Conservation (phyloP, 495 filamentous ascomycete genomes). For the Annulohypoxylon bovei region DNA sequence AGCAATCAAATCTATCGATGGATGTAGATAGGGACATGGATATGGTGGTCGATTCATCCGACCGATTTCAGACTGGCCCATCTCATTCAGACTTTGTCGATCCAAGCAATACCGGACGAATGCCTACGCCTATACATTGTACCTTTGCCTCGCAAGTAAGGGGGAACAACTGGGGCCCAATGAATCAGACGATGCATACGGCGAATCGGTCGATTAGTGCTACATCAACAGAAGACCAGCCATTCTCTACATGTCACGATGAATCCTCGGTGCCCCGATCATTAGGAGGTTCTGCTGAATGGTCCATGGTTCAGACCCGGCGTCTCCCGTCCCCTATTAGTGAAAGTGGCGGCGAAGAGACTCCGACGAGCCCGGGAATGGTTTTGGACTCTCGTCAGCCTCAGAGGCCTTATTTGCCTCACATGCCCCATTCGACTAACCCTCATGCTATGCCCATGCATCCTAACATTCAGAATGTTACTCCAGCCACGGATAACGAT, state of each 20-base stretch:
- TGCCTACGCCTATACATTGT: conserved; percentile 66
- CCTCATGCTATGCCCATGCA: conserved; percentile 43
- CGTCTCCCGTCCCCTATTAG: conserved; percentile 77
- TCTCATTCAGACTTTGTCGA: conserved; percentile 38
- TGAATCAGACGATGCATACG: conserved; percentile 29
- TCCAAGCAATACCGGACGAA: conserved; percentile 51
- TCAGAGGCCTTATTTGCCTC: conserved; percentile 43
- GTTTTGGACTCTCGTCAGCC: conserved; percentile 47
- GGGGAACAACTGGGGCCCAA: conserved; percentile 53
- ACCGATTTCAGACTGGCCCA: conserved; percentile 47
- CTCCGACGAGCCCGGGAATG: conserved; percentile 49
- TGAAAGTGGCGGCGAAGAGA: conserved; percentile 67
- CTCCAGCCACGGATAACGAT: conserved; percentile 36
- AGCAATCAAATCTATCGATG: conserved; percentile 35
- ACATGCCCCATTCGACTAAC: conserved; percentile 47
- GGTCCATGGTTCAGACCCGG: conserved; percentile 59
- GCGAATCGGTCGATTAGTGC: conserved; percentile 39
- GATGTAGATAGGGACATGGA: conserved; percentile 64
- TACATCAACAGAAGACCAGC: conserved; percentile 44
- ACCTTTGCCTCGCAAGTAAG: conserved; percentile 59
- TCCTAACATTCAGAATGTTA: conserved; percentile 49
- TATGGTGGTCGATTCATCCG: conserved; percentile 56
- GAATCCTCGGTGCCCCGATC: conserved; percentile 48
- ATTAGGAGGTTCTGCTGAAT: conserved; percentile 54
- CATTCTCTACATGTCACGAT: conserved; percentile 33